Evolutionary conservation across 352 stramenopile genomes (phyloP).

Genomic region (Plasmopara muralis): DNA sequence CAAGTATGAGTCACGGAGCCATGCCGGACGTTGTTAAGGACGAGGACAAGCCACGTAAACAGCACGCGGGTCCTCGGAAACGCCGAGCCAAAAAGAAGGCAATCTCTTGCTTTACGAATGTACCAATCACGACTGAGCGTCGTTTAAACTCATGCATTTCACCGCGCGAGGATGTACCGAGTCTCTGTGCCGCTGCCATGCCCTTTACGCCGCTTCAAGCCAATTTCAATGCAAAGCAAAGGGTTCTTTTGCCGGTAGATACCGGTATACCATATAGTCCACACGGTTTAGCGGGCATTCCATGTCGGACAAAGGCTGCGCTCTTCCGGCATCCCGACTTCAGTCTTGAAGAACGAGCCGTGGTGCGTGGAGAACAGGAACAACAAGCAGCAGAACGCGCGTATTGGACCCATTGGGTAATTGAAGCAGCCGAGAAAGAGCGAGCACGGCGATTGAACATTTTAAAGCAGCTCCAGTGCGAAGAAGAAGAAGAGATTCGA

Average conservation of each 20-base stretch:
- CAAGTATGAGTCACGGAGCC: slow-evolving; percentile 19
- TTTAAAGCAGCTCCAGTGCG: slow-evolving; percentile 59
- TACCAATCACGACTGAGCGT: slow-evolving; percentile 3
- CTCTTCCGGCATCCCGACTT: slow-evolving; percentile 6
- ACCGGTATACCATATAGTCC: slow-evolving; percentile 1
- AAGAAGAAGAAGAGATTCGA: slow-evolving; percentile 69
- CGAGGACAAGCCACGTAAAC: slow-evolving; percentile 21
- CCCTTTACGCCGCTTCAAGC: slow-evolving; percentile 27
- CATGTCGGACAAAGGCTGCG: neutral
- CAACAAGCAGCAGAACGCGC: slow-evolving; percentile 38
- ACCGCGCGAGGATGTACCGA: slow-evolving; percentile 4
- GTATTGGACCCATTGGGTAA: slow-evolving; percentile 80
- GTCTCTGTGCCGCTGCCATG: slow-evolving; percentile 27
- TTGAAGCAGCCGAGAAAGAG: slow-evolving; percentile 76
- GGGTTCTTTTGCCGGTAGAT: slow-evolving; percentile 4
- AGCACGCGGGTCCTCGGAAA: slow-evolving; percentile 54
- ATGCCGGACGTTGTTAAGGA: slow-evolving; percentile 13
- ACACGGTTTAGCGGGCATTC: neutral
- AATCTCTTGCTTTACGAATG: slow-evolving; percentile 1
- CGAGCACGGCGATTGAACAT: slow-evolving; percentile 53
- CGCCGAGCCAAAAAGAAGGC: slow-evolving; percentile 57
- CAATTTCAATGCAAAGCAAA: neutral
- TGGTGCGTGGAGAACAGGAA: slow-evolving; percentile 15
- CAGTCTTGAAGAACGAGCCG: slow-evolving; percentile 9
- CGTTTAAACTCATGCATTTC: neutral